A percentile compares a stretch with the other conserved stretches of the same genome.
These are phyloP conservation scores for Colletotrichum sansevieriae DNA, from an alignment of 2,329 filamentous ascomycete species.

Conservation along the genomic window DNA sequence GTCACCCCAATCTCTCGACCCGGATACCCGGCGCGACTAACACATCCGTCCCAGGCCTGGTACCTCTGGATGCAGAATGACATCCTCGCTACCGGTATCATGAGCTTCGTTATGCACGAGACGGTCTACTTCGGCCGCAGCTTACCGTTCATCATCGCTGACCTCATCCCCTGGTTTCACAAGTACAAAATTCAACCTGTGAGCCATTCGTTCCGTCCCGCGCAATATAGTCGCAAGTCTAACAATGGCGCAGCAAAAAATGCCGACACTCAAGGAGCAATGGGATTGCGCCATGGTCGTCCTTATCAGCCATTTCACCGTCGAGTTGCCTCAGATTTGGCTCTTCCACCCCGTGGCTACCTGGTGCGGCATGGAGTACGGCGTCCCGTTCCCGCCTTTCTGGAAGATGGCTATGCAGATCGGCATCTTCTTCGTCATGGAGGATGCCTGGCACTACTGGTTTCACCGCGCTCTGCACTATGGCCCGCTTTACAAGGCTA, in stretches of 20 bases:
- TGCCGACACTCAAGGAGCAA: slow-evolving; percentile 93
- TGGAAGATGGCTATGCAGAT: slow-evolving; percentile 94
- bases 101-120: slow-evolving; percentile 98
- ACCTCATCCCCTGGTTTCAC: slow-evolving; percentile 87
- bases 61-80: slow-evolving; percentile 99
- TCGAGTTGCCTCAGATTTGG: slow-evolving; percentile 99
- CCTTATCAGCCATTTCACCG: slow-evolving; percentile 94
- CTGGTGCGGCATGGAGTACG: slow-evolving; percentile 88
- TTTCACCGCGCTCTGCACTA: slow-evolving; percentile 93
- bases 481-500: slow-evolving; percentile 92
- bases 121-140: slow-evolving; percentile 92
- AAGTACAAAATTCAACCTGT: slow-evolving; percentile 95
- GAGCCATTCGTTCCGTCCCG: slow-evolving; percentile 50
- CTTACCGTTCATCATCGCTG: slow-evolving; percentile 93
- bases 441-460: slow-evolving; percentile 99
- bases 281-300: slow-evolving; percentile 95
- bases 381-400: slow-evolving; percentile 87
- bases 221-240: neutral
- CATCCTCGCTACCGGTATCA: slow-evolving; percentile 93
- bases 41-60: slow-evolving; percentile 72
- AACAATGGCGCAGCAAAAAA: slow-evolving; percentile 70
- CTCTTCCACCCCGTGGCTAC: slow-evolving; percentile 97
- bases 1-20: slow-evolving; percentile 49
- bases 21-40: slow-evolving; percentile 32
- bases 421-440: slow-evolving; percentile 91